Evolutionary conservation across 208 protist species (phyloP).

Genomic region (Acanthamoeba healyi): DNA sequence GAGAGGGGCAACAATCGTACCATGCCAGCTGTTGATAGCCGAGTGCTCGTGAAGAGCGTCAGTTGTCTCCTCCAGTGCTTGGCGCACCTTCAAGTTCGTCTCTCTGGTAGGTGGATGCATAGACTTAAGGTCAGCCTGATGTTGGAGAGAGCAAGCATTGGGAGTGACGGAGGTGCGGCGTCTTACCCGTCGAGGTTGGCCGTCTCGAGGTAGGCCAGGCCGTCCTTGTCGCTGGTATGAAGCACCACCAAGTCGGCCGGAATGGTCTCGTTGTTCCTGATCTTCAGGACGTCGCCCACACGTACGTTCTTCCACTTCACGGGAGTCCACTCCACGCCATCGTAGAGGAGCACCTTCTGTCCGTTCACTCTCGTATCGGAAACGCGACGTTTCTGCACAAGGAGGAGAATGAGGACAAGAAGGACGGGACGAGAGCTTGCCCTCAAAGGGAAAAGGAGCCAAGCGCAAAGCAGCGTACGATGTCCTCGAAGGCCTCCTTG

Average conservation of each 20-base stretch:
- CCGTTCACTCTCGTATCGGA: constrained; percentile 85
- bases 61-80: constrained; percentile 68
- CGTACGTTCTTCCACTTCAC: constrained; percentile 86
- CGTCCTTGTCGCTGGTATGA: constrained; percentile 77
- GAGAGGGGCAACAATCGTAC: not conserved
- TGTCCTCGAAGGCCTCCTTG: constrained; percentile 90
- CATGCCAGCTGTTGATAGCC: constrained; percentile 17
- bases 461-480: constrained; percentile 54
- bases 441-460: not conserved
- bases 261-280: constrained; percentile 89
- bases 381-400: constrained; percentile 82
- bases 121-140: not conserved
- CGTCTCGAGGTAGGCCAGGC: constrained; percentile 89
- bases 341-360: constrained; percentile 77
- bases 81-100: constrained; percentile 73
- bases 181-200: constrained; percentile 89
- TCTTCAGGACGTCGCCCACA: constrained; percentile 88
- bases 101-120: not conserved
- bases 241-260: constrained; percentile 85
- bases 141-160: not conserved
- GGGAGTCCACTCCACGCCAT: constrained; percentile 78
- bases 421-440: not conserved
- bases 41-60: constrained; percentile 42
- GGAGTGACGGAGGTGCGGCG: not conserved
- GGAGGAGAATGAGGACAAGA: not conserved